A percentile compares a stretch with the other conserved stretches of the same genome.
These are phyloP conservation scores for Arachnomyces sp. DNA, from an alignment of 2,329 filamentous ascomycete species.

Conservation along the genomic window DNA sequence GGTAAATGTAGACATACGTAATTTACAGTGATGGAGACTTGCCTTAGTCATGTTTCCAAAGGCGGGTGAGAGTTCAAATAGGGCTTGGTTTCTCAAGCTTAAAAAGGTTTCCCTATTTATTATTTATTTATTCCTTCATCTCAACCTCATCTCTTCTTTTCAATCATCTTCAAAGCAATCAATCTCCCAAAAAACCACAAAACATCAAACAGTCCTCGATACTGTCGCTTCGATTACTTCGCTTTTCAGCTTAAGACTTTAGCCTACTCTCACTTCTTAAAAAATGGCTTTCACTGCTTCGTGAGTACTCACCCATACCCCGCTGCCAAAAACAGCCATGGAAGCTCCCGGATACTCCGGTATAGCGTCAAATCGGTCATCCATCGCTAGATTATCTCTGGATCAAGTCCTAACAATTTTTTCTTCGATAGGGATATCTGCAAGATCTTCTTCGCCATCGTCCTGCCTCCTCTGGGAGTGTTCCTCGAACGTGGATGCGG, in stretches of 20 bases:
- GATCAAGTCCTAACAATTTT: background rate
- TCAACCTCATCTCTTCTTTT: no score
- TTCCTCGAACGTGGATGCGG: constrained; percentile 90
- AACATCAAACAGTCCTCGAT: no score
- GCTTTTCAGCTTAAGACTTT: background rate
- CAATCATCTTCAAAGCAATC: no score
- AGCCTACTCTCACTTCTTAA: constrained; percentile 9
- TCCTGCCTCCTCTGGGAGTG: constrained; percentile 84
- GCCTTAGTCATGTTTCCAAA: no score
- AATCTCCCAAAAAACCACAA: no score
- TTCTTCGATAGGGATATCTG: constrained; percentile 55
- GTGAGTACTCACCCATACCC: constrained; percentile 29
- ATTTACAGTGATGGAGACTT: no score
- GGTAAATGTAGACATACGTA: no score
- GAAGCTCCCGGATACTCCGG: constrained; percentile 1
- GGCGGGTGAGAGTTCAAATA: no score
- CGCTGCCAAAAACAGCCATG: no score
- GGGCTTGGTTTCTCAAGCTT: no score
- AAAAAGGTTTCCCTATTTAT: no score
- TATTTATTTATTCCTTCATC: no score
- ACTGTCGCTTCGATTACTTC: background rate
- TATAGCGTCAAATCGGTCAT: background rate
- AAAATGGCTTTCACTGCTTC: constrained; percentile 46
- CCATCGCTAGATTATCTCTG: background rate
- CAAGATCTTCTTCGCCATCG: constrained; percentile 80